Evolutionary conservation across 257 asterid species (phyloP).

Genomic region (Ligustrum vulgare): DNA sequence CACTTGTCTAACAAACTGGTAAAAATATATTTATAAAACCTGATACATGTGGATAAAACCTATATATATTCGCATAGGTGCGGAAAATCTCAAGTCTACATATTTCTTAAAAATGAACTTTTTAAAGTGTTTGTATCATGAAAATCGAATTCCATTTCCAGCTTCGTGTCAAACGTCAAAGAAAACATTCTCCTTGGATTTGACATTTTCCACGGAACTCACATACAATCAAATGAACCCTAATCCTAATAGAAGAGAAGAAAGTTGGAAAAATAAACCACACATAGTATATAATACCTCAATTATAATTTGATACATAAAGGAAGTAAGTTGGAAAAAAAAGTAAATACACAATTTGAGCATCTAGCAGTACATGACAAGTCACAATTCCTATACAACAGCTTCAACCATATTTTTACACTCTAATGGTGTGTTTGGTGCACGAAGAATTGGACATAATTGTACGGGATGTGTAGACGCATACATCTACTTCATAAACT

Average conservation of each 20-base stretch:
- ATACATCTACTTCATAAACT: background rate
- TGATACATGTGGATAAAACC: too few species aligned
- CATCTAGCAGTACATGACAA: background rate
- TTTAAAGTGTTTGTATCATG: too few species aligned
- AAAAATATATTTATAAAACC: too few species aligned
- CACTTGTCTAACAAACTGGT: too few species aligned
- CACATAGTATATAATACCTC: background rate
- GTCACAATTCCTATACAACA: conserved; percentile 4
- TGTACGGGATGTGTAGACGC: background rate
- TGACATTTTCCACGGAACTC: too few species aligned
- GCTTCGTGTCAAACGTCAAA: too few species aligned
- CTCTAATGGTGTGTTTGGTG: background rate
- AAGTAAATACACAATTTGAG: background rate
- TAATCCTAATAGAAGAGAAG: background rate
- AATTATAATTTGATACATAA: background rate
- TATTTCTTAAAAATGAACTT: too few species aligned
- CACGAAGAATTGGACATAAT: background rate
- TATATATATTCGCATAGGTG: too few species aligned
- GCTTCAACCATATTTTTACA: background rate
- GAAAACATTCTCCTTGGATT: too few species aligned
- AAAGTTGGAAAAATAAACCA: background rate
- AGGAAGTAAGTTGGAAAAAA: background rate
- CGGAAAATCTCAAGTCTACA: too few species aligned
- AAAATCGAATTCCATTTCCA: too few species aligned
- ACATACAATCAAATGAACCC: too few species aligned